These are phyloP conservation scores for Kodamaea kaohsiungensis DNA, from an alignment of 805 yeast species.

Conservation along the genomic window DNA sequence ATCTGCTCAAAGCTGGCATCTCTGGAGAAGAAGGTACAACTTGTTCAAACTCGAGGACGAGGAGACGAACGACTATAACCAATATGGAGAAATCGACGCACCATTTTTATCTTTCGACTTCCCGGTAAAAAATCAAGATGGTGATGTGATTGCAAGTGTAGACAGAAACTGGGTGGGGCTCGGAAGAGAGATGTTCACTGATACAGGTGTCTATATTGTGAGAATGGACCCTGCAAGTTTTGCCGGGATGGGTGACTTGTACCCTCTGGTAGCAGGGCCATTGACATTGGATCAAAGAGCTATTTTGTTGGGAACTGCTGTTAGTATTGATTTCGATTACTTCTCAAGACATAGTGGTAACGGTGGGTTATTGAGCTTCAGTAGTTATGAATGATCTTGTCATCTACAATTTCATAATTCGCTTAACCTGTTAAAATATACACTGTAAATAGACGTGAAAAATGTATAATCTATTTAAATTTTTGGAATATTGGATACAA, in stretches of 20 bases:
- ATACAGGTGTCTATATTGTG: slow-evolving; percentile 88
- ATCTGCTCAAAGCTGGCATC: slow-evolving; percentile 89
- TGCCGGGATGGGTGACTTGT: slow-evolving; percentile 53
- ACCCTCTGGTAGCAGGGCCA: slow-evolving; percentile 51
- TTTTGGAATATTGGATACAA: background rate
- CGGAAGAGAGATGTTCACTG: slow-evolving; percentile 90
- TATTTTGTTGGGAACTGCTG: slow-evolving; percentile 80
- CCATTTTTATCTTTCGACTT: slow-evolving; percentile 86
- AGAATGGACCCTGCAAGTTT: slow-evolving; percentile 78
- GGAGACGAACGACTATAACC: slow-evolving; percentile 52
- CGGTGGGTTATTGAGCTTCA: slow-evolving; percentile 45
- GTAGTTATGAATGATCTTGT: slow-evolving; percentile 24
- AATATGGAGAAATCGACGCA: slow-evolving; percentile 86
- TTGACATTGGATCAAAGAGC: slow-evolving; percentile 83
- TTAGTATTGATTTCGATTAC: slow-evolving; percentile 93
- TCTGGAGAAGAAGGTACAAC: slow-evolving; percentile 88
- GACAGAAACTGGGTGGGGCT: slow-evolving; percentile 95
- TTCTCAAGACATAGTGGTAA: slow-evolving; percentile 85
- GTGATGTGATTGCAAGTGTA: slow-evolving; percentile 68
- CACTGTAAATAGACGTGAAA: too few relatives aligned
- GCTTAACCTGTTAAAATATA: background rate
- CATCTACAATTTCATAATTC: too few relatives aligned
- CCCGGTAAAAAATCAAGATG: slow-evolving; percentile 63
- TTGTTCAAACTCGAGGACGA: slow-evolving; percentile 56
- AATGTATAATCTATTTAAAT: too few relatives aligned